phyloP scores from a whole-genome alignment of 345 rosid genomes.

The Noccaea caerulescens region DNA sequence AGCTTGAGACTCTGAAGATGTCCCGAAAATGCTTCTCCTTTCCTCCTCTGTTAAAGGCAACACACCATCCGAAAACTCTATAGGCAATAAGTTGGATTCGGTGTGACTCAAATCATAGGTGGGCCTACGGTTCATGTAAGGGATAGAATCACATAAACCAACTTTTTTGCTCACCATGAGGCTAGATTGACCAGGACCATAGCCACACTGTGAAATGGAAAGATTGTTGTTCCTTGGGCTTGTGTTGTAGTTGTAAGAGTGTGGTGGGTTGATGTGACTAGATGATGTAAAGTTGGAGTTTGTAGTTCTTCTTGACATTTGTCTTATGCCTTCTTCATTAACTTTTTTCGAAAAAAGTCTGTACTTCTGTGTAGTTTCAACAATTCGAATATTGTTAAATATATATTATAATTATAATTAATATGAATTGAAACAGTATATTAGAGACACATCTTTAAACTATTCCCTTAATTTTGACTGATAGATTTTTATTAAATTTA shows the following conservation, averaged over 20 bases:
- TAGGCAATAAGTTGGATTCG: conserved; percentile 7
- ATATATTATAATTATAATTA: background rate
- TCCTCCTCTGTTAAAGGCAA: background rate
- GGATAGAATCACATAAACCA: too few species aligned
- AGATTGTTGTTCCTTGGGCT: background rate
- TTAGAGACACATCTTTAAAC: background rate
- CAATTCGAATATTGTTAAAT: conserved; percentile 8
- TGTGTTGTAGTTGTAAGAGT: background rate
- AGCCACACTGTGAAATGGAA: background rate
- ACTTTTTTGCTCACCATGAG: too few species aligned
- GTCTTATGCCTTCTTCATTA: conserved; percentile 21
- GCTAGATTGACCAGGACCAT: conserved; percentile 14
- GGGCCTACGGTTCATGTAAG: background rate
- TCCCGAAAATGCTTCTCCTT: background rate
- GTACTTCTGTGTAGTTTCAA: conserved; percentile 55
- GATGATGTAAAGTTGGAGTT: conserved; percentile 40
- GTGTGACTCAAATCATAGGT: background rate
- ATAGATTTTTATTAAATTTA: too few species aligned
- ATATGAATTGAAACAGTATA: background rate
- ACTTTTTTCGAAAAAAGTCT: conserved; percentile 48
- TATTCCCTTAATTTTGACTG: background rate
- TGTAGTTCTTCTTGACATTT: background rate
- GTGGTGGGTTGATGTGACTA: conserved; percentile 3
- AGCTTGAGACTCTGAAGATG: conserved; percentile 17
- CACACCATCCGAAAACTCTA: background rate